Evolutionary conservation across 306 rosid species (phyloP).

Genomic region (Glycine soja): DNA sequence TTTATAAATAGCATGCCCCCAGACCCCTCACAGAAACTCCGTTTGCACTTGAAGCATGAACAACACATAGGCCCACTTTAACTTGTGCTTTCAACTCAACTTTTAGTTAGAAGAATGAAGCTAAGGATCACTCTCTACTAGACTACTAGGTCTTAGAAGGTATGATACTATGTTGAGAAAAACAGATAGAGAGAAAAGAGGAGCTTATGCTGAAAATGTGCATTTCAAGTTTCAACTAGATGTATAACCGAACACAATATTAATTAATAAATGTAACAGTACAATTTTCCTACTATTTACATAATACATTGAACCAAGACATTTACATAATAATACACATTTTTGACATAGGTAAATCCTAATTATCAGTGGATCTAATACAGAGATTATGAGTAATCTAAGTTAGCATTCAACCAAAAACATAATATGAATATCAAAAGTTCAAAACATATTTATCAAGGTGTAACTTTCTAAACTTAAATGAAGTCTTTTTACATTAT

Average conservation of each 20-base stretch:
- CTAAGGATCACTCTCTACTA: not conserved
- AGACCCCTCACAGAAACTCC: not conserved
- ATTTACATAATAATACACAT: conserved; percentile 9
- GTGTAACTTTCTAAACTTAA: conserved; percentile 4
- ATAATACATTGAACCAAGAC: not conserved
- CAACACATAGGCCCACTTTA: not conserved
- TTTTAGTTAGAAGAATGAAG: not conserved
- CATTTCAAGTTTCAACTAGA: not conserved
- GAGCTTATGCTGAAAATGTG: conserved; percentile 9
- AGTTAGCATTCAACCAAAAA: conserved; percentile 3
- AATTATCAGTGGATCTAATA: conserved; percentile 8
- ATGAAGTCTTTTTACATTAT: not conserved
- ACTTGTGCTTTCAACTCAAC: not conserved
- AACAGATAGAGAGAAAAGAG: not conserved
- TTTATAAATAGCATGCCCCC: not conserved
- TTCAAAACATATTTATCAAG: conserved; percentile 31
- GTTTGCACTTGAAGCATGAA: not conserved
- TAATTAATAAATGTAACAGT: not conserved
- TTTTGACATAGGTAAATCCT: too few relatives aligned
- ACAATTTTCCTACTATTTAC: not conserved
- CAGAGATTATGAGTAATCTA: conserved; percentile 15
- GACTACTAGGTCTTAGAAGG: not conserved
- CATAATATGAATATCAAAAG: not conserved
- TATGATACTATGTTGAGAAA: not conserved
- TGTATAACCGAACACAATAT: not conserved